These are phyloP conservation scores for Nemania serpens DNA, from an alignment of 2,329 filamentous ascomycete genomes.

Conservation along the genomic window DNA sequence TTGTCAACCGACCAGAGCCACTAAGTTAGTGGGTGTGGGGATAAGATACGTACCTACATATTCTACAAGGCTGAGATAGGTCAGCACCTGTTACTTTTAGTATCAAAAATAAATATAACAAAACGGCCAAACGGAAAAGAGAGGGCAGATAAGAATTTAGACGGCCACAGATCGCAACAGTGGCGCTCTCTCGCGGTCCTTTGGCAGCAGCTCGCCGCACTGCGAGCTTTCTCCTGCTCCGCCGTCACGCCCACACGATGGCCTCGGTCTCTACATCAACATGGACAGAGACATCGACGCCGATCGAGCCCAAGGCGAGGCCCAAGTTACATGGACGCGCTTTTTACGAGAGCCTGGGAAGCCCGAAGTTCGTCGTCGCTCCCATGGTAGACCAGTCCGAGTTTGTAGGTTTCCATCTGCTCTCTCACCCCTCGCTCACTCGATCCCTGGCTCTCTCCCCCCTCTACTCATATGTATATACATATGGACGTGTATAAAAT, in stretches of 20 bases:
- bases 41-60: neutral
- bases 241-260: conserved; percentile 28
- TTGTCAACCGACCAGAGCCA: neutral
- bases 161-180: neutral
- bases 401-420: conserved; percentile 67
- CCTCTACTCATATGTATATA: neutral
- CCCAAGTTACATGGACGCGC: conserved; percentile 78
- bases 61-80: neutral
- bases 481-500: neutral
- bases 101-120: neutral
- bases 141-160: neutral
- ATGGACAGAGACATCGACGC: conserved; percentile 36
- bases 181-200: conserved; percentile 21
- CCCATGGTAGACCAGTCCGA: conserved; percentile 99
- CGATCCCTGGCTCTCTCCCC: too few relatives aligned
- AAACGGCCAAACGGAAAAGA: neutral
- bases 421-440: neutral
- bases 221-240: conserved; percentile 26
- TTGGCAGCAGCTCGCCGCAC: conserved; percentile 29
- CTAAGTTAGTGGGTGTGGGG: neutral
- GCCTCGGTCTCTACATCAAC: conserved; percentile 6
- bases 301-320: conserved; percentile 25
- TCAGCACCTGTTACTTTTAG: neutral
- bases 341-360: conserved; percentile 94
- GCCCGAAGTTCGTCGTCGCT: conserved; percentile 86